Base-by-base conservation (phyloP, 176 grass and related monocot species). In the Paspalum notatum region DNA sequence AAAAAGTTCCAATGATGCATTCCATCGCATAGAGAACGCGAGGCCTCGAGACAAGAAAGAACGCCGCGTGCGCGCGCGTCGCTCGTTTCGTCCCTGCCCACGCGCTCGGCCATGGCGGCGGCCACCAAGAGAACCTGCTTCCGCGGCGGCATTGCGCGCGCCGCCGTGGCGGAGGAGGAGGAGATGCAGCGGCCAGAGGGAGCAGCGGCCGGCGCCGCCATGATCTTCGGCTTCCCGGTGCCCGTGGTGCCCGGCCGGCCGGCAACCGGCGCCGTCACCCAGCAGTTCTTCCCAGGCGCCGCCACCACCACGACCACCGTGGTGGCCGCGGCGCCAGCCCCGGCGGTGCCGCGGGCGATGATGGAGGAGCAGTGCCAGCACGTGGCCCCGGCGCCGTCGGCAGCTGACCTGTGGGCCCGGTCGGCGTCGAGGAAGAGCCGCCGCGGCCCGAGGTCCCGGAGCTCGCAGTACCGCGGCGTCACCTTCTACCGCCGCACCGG, bases 401-500 rank as follows among this genome's bases (percentile, higher is more conserved):
- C 27, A 3, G 83, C 40, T 2, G 81, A 58, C 40, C 68, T 59
- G 39, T 71, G 84, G 81, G 18, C 56, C 42, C 81, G 79, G 50
- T 57, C 81, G 77, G 32, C 77, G 20, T 49, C 68, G 49, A 89
- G 85, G 86, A 89, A 89, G 86, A 91, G 80, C 59, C 86, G 89
- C 44, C 86, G 92, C 2, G 92, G 92, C 4, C 92, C 92, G 5
- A 47, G 92, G 80, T 94, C 92, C 10, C 66, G 83, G 80, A 94
- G 92, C 65, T 94, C 92, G 40, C 92, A 94, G 80, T 94, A 94
- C 76, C 92, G 92, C 38, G 92, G 92, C 58, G 89, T 94, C 83
- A 94, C 89, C 66, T 94, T 91, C 86, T 94, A 94, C 86, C 89
- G 92, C 41, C 89, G 89, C 61, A 94, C 92, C 15, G 89, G 89